These are phyloP conservation scores for Paraconiothyrium brasiliense DNA, from an alignment of 2,329 filamentous ascomycete species.

Conservation along the genomic window DNA sequence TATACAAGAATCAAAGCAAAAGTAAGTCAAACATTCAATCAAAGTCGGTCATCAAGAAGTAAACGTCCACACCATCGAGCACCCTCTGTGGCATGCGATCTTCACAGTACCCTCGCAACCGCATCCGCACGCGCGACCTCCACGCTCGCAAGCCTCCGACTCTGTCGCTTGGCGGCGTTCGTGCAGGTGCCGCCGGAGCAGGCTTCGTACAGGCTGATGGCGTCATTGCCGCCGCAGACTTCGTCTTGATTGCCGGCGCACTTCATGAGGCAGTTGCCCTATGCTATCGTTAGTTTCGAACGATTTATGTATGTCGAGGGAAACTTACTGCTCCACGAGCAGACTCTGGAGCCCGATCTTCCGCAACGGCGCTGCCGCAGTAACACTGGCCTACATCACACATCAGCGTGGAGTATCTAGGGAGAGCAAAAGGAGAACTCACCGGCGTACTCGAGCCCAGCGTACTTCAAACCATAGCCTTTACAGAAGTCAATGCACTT, in stretches of 20 bases:
- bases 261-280: slow-evolving; percentile 63
- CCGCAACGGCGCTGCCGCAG: slow-evolving; percentile 48
- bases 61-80: too few relatives aligned
- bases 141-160: slow-evolving; percentile 20
- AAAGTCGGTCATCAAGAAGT: too few relatives aligned
- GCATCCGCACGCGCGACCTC: slow-evolving; percentile 14
- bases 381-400: slow-evolving; percentile 63
- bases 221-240: slow-evolving; percentile 28
- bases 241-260: slow-evolving; percentile 59
- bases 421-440: neutral
- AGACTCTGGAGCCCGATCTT: slow-evolving; percentile 28
- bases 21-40: too few relatives aligned
- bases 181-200: slow-evolving; percentile 24
- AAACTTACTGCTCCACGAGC: slow-evolving; percentile 5
- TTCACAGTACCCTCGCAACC: neutral
- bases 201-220: slow-evolving; percentile 29
- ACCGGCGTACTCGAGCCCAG: slow-evolving; percentile 63
- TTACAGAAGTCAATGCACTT: slow-evolving; percentile 65
- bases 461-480: slow-evolving; percentile 59
- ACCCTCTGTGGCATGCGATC: too few relatives aligned
- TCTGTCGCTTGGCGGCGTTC: slow-evolving; percentile 30
- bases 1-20: too few relatives aligned
- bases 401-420: neutral
- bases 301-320: neutral
- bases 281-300: slow-evolving; percentile 29